These are phyloP conservation scores for Iris macrosiphon DNA, from an alignment of 106 monocot genomes.

Conservation along the genomic window DNA sequence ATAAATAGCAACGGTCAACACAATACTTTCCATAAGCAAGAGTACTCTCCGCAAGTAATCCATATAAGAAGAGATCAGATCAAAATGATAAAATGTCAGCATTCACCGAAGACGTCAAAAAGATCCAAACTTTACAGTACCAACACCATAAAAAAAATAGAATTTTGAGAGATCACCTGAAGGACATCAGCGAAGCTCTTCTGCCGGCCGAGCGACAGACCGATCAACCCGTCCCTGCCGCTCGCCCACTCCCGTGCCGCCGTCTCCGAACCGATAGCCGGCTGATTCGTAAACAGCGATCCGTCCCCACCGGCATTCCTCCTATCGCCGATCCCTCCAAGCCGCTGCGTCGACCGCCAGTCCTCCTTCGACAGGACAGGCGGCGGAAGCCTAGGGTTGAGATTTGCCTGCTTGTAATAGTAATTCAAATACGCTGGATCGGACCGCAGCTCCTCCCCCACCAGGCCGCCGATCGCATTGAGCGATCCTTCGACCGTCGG, in stretches of 20 bases:
- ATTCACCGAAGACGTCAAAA: too few relatives aligned
- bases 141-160: too few relatives aligned
- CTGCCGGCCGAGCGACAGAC: slow-evolving; percentile 35
- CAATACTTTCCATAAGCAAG: too few relatives aligned
- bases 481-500: slow-evolving; percentile 45
- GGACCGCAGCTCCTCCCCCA: slow-evolving; percentile 50
- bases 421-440: slow-evolving; percentile 54
- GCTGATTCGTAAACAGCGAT: slow-evolving; percentile 42
- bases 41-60: too few relatives aligned
- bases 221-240: slow-evolving; percentile 45
- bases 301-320: slow-evolving; percentile 26
- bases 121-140: too few relatives aligned
- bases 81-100: too few relatives aligned
- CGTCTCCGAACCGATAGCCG: slow-evolving; percentile 13
- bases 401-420: slow-evolving; percentile 52
- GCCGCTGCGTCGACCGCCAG: slow-evolving; percentile 47
- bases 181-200: slow-evolving; percentile 58
- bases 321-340: slow-evolving; percentile 56
- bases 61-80: too few relatives aligned
- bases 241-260: slow-evolving; percentile 27
- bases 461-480: slow-evolving; percentile 12
- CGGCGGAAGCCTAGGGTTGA: slow-evolving; percentile 63
- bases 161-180: too few relatives aligned
- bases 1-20: too few relatives aligned
- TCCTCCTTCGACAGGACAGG: slow-evolving; percentile 79